These are phyloP conservation scores for Grammothele lineata DNA, from an alignment of 768 basidiomycete genomes.

Conservation along the genomic window DNA sequence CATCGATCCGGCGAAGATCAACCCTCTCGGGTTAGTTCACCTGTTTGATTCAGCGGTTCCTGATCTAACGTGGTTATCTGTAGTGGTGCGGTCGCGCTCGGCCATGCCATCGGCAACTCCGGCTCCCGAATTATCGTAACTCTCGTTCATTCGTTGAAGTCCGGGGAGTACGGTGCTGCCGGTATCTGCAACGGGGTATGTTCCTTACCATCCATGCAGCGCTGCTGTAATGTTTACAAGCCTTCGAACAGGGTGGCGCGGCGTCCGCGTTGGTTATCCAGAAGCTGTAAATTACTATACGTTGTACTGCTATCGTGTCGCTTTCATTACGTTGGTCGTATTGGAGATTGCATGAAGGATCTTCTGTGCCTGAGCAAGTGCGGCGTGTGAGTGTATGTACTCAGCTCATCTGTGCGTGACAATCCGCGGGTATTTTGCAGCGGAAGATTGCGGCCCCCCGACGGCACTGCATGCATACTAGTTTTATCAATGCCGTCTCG, in stretches of 20 bases:
- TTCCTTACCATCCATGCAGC: not conserved
- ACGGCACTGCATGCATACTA: too few relatives aligned
- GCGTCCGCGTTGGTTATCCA: constrained; percentile 90
- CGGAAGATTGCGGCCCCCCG: too few relatives aligned
- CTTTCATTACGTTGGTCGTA: too few relatives aligned
- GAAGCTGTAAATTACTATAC: constrained; percentile 49
- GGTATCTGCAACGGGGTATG: constrained; percentile 93
- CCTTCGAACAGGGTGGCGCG: constrained; percentile 69
- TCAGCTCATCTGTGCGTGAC: too few relatives aligned
- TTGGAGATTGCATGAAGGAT: too few relatives aligned
- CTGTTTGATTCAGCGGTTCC: too few relatives aligned
- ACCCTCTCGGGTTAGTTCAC: constrained; percentile 79
- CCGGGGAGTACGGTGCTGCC: constrained; percentile 92
- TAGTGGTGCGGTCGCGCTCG: constrained; percentile 95
- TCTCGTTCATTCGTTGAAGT: constrained; percentile 84
- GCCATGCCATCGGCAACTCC: constrained; percentile 95
- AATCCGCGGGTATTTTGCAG: too few relatives aligned
- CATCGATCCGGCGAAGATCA: constrained; percentile 85
- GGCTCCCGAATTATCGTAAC: constrained; percentile 94
- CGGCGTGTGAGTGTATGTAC: too few relatives aligned
- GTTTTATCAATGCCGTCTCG: not conserved
- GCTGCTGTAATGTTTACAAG: constrained; percentile 13
- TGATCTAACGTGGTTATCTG: constrained; percentile 4
- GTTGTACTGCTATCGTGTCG: constrained; percentile 13
- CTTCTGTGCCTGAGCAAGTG: too few relatives aligned